Evolutionary conservation across 2,329 filamentous ascomycete species (phyloP), one percentile per base, ranked within the genome.

Genomic region (Diaporthe citrichinensis): DNA sequence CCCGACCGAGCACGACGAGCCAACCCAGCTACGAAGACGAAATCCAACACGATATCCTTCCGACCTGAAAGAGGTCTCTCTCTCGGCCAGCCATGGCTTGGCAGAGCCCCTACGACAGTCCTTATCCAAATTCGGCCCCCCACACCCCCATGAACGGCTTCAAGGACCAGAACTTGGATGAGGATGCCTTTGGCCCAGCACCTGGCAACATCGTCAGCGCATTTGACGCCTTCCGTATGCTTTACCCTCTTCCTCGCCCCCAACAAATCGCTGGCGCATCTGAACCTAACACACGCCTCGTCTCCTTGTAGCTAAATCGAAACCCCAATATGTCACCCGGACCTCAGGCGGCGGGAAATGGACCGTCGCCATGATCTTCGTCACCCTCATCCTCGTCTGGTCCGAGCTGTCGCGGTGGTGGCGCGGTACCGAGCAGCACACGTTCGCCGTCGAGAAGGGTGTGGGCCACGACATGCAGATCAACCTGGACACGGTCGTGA

Each of bases 181-280:
- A 98, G 81, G 93, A 94, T 84, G 87, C 91, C 78, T 98, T 98
- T 86, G 94, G 91, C 81, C 92, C 94, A 80, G 93, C 93, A 82
- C 88, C 88, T 74, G 89, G 91, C 74, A 88, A 86, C 84, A 90
- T 93, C 75, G 91, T 98, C 81, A 93, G 93, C 84, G 95, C 96
- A 76, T 99, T 99, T 85, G 97, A 99, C 88, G 96, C 96, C 79
- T 99, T 99, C 84, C 96, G 95, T 98, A 91, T 83, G 94, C 80
- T 53, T 59, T 36, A 39, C 58, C 71, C 41, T n/a, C 25, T 15
- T 61, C 28, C 28, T 23, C 39, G 1, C 15, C 31, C 25, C 10
- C 25, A 31, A 36, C 58, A 41, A 34, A 14, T 15, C 72, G 31
- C 23, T 3, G 17, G 15, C 6, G 14, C 44, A 20, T 25, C 12